Percentiles rank a stretch among this genome's conserved stretches.
These are phyloP conservation scores for Dunaliella primolecta DNA, from an alignment of 139 green algal genomes.

Conservation along the genomic window DNA sequence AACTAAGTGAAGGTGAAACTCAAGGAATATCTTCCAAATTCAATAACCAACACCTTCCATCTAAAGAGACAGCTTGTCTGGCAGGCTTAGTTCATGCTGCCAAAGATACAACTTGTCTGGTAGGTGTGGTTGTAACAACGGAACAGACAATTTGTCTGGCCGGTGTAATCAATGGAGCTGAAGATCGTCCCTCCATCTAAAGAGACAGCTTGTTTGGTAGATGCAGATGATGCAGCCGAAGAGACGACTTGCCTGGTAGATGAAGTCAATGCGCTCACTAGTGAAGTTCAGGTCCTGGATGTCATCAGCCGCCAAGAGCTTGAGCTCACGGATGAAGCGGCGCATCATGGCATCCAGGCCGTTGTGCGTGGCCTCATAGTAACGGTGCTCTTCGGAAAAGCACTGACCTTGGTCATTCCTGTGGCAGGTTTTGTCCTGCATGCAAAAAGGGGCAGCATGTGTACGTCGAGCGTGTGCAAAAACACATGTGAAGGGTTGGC, in stretches of 20 bases:
- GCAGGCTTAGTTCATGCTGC: not conserved
- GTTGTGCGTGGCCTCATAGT: slow-evolving; percentile 19
- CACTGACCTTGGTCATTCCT: not conserved
- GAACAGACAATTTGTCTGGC: not conserved
- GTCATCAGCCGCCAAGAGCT: slow-evolving; percentile 16
- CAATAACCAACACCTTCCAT: too few species aligned
- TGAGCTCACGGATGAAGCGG: slow-evolving; percentile 19
- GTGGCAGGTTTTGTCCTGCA: not conserved
- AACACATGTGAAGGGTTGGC: too few species aligned
- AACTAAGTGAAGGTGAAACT: too few species aligned
- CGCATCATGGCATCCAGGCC: slow-evolving; percentile 26
- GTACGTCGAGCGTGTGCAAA: too few species aligned
- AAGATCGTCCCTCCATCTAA: not conserved
- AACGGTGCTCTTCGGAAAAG: not conserved
- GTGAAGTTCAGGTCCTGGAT: slow-evolving; percentile 9
- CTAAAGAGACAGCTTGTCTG: too few species aligned
- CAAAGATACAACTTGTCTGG: not conserved
- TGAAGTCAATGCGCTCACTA: slow-evolving; percentile 14
- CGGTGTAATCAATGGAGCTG: not conserved
- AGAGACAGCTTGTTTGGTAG: not conserved
- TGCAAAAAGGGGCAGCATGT: not conserved
- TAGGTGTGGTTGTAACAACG: not conserved
- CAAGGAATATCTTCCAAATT: too few species aligned
- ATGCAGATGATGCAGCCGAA: too few species aligned
- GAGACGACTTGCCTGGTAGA: not conserved